A percentile compares a stretch with the other conserved stretches of the same genome.
phyloP scores from a whole-genome alignment of 495 filamentous ascomycete genomes.

The Hypoxylon rickii region DNA sequence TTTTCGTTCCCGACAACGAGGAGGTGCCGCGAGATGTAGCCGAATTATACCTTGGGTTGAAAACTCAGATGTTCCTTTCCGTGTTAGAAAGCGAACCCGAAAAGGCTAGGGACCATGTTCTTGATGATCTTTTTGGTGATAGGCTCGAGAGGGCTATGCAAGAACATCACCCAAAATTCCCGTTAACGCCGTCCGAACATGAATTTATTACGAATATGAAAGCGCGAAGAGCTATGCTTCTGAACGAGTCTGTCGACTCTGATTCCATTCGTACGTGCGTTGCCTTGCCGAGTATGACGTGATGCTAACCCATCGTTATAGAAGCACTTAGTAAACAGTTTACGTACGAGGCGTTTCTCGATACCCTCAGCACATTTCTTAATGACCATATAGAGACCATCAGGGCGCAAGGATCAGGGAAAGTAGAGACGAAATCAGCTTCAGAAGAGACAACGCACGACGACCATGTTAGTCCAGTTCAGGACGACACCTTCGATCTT shows the following conservation, averaged over 20 bases:
- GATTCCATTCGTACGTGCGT: constrained; percentile 58
- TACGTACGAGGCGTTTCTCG: constrained; percentile 78
- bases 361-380: constrained; percentile 73
- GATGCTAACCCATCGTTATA: constrained; percentile 36
- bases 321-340: constrained; percentile 73
- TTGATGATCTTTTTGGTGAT: constrained; percentile 75
- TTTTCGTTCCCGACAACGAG: constrained; percentile 79
- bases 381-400: constrained; percentile 73
- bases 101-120: constrained; percentile 64
- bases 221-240: constrained; percentile 69
- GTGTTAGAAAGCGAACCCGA: constrained; percentile 63
- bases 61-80: constrained; percentile 83
- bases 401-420: constrained; percentile 53
- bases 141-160: constrained; percentile 68
- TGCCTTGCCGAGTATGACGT: not conserved
- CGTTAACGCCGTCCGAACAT: constrained; percentile 71
- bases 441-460: constrained; percentile 37
- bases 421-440: constrained; percentile 45
- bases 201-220: constrained; percentile 69
- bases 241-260: constrained; percentile 63
- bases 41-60: constrained; percentile 77
- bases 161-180: constrained; percentile 65
- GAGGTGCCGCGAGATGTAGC: constrained; percentile 71
- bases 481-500: constrained; percentile 34
- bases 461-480: constrained; percentile 9